Percentiles rank a stretch among this genome's conserved stretches.
These are phyloP conservation scores for Ormosia emarginata DNA, from an alignment of 306 rosid species.

Conservation along the genomic window DNA sequence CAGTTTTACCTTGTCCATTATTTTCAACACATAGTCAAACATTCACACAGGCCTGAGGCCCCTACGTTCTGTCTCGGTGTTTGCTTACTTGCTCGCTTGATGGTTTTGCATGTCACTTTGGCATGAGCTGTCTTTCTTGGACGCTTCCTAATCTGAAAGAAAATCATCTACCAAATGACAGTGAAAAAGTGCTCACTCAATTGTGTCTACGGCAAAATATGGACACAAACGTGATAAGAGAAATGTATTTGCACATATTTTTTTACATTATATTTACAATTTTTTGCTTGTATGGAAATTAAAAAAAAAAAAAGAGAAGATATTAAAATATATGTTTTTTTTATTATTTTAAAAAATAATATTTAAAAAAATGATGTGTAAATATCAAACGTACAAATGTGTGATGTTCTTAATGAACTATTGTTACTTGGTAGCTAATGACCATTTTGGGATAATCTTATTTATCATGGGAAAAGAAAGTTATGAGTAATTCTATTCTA, in stretches of 20 bases:
- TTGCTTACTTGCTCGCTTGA: not conserved
- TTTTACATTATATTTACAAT: too few relatives aligned
- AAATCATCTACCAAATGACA: not conserved
- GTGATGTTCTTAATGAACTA: not conserved
- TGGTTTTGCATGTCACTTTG: constrained; percentile 1
- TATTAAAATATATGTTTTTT: too few relatives aligned
- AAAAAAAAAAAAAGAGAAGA: too few relatives aligned
- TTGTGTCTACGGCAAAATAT: not conserved
- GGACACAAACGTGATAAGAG: not conserved
- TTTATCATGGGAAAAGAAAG: not conserved
- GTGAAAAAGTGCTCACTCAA: not conserved
- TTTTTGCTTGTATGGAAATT: too few relatives aligned
- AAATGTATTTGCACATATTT: too few relatives aligned
- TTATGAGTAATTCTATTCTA: not conserved
- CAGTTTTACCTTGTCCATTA: constrained; percentile 1
- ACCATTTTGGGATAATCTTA: not conserved
- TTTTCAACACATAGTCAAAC: constrained; percentile 17
- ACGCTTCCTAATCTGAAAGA: not conserved
- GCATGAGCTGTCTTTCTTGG: constrained; percentile 11
- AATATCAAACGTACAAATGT: too few relatives aligned
- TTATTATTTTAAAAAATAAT: too few relatives aligned
- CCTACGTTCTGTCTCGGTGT: not conserved
- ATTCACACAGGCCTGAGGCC: not conserved
- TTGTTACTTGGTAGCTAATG: not conserved
- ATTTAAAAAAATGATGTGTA: too few relatives aligned